A percentile compares a stretch with the other conserved stretches of the same genome.
Evolutionary conservation across 495 filamentous ascomycete genomes (phyloP).

Genomic region (Xylaria telfairii): DNA sequence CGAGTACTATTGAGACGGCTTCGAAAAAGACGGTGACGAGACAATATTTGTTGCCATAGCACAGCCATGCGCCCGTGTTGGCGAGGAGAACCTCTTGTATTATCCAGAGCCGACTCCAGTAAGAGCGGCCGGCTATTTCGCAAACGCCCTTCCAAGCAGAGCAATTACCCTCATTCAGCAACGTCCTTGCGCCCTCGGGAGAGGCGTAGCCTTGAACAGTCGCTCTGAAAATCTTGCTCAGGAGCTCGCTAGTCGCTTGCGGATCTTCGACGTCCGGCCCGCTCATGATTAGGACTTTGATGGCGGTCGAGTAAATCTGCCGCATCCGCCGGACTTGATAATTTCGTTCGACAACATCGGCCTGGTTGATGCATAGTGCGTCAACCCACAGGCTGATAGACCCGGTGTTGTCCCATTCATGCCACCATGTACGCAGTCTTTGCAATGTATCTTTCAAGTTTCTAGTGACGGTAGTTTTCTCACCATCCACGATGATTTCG

Average conservation of each 20-base stretch:
- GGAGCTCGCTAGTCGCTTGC: neutral
- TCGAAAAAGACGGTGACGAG: neutral
- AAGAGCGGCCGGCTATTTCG: constrained; percentile 14
- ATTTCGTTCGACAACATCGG: neutral
- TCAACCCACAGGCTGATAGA: constrained; percentile 9
- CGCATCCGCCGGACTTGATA: neutral
- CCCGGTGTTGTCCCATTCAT: neutral
- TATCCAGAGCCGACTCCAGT: constrained; percentile 24
- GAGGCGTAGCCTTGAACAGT: neutral
- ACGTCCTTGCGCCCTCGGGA: neutral
- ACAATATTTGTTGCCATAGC: neutral
- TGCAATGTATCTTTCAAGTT: constrained; percentile 5
- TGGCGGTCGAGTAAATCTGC: constrained; percentile 4
- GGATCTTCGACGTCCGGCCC: constrained; percentile 4
- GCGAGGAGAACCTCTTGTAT: constrained; percentile 25
- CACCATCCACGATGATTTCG: constrained; percentile 2
- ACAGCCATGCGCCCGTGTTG: neutral
- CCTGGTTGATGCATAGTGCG: constrained; percentile 16
- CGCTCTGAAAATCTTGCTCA: neutral
- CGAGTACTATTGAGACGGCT: neutral
- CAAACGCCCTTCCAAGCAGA: constrained; percentile 1
- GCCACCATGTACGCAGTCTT: neutral
- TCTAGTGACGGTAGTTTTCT: neutral
- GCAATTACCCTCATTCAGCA: neutral
- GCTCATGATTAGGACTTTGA: neutral